A percentile compares a stretch with the other conserved stretches of the same genome.
phyloP scores from a whole-genome alignment of 208 protist genomes.

The Strigomonas galati region DNA sequence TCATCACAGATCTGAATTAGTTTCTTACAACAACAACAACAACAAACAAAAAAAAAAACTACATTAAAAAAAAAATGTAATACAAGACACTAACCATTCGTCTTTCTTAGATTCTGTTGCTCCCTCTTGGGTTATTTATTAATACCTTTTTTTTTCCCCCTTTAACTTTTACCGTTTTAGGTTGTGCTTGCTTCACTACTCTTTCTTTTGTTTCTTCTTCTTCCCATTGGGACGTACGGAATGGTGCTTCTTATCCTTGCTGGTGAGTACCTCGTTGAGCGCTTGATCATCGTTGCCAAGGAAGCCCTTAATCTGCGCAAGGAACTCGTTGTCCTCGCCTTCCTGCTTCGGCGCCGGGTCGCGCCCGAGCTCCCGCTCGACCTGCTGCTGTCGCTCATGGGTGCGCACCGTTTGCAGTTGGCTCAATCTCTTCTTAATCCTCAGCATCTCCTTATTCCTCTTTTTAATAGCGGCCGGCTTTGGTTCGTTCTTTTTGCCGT shows the following conservation, averaged over 20 bases:
- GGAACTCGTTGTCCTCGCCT: conserved; percentile 22
- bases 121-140: too few species aligned
- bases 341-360: background rate
- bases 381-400: background rate
- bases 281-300: conserved; percentile 36
- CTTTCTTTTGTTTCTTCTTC: background rate
- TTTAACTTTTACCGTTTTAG: background rate
- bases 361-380: background rate
- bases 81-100: background rate
- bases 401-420: background rate
- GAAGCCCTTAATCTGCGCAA: conserved; percentile 47
- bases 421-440: conserved; percentile 11
- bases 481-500: background rate
- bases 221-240: background rate
- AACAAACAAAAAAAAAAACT: background rate
- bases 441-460: conserved; percentile 3
- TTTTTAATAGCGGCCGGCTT: background rate
- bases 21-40: background rate
- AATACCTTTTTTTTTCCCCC: background rate
- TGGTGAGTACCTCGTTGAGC: conserved; percentile 18
- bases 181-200: background rate
- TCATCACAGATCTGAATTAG: background rate
- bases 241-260: background rate
- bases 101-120: too few species aligned
- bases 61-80: conserved; percentile 3